A percentile compares a stretch with the other conserved stretches of the same genome.
Evolutionary conservation across 2,329 filamentous ascomycete genomes (phyloP).

Genomic region (Eutypella sp.): DNA sequence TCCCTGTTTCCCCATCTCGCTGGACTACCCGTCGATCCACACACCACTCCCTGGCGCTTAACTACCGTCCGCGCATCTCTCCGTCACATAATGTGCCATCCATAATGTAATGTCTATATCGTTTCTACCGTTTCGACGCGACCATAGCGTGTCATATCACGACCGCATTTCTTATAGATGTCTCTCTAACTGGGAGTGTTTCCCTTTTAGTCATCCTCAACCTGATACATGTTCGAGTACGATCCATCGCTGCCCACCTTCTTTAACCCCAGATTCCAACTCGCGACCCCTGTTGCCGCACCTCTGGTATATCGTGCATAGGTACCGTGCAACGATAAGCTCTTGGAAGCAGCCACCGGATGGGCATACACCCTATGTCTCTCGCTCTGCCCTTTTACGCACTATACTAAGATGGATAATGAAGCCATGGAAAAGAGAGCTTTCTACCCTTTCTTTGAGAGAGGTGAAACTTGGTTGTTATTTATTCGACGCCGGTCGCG

Average conservation of each 20-base stretch:
- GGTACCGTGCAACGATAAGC: conserved; percentile 9
- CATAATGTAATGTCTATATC: too few relatives aligned
- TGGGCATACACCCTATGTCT: neutral
- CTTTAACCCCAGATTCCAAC: conserved; percentile 24
- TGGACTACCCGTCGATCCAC: conserved; percentile 26
- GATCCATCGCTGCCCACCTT: conserved; percentile 17
- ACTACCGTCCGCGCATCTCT: conserved; percentile 9
- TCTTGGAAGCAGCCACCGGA: neutral
- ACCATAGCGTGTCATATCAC: conserved; percentile 4
- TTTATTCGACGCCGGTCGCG: too few relatives aligned
- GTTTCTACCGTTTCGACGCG: too few relatives aligned
- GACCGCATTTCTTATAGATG: neutral
- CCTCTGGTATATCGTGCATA: conserved; percentile 14
- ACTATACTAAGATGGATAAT: too few relatives aligned
- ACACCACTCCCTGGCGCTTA: conserved; percentile 10
- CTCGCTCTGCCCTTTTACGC: too few relatives aligned
- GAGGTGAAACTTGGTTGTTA: too few relatives aligned
- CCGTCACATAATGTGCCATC: conserved; percentile 1
- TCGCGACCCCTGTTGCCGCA: conserved; percentile 17
- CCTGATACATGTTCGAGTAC: conserved; percentile 19
- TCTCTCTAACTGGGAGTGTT: neutral
- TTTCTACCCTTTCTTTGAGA: too few relatives aligned
- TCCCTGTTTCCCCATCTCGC: conserved; percentile 16
- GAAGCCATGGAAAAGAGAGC: too few relatives aligned
- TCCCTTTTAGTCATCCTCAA: conserved; percentile 18